Conservation (phyloP, 1,284 basidiomycete genomes). For the Thelephora terrestris region DNA sequence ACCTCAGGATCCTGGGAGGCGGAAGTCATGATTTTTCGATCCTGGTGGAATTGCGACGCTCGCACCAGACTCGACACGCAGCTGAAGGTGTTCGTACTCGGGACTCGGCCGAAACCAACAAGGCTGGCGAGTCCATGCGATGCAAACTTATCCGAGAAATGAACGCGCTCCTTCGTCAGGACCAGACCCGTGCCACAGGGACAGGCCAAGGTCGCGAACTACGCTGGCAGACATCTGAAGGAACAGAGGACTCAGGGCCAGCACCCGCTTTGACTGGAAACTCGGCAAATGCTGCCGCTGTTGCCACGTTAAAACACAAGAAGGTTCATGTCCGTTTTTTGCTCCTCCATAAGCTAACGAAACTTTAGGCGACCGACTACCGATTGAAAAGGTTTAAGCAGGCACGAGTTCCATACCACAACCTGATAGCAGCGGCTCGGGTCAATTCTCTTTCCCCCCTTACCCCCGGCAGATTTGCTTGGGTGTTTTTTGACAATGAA, state of each 20-base stretch:
- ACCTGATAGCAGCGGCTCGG: no score
- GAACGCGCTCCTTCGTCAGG: no score
- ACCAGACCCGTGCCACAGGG: neutral
- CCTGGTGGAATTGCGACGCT: neutral
- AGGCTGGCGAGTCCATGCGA: neutral
- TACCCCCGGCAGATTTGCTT: neutral
- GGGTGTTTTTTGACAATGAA: neutral
- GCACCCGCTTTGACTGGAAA: neutral
- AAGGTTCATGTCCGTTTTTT: neutral
- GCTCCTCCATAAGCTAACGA: neutral
- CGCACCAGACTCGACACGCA: slow-evolving; percentile 4
- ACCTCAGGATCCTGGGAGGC: neutral
- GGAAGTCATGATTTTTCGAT: slow-evolving; percentile 1
- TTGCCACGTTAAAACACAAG: neutral
- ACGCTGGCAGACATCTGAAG: neutral
- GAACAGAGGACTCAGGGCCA: no score
- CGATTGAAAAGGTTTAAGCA: no score
- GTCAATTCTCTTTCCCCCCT: neutral
- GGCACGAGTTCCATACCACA: no score
- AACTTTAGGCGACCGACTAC: neutral
- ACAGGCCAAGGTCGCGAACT: neutral
- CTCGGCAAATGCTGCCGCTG: neutral
- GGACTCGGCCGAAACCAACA: neutral
- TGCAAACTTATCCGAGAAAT: neutral
- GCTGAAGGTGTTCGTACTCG: slow-evolving; percentile 1